A percentile compares a stretch with the other conserved stretches of the same genome.
Conservation (phyloP, 192 early-diverging fungal genomes). For the Geranomyces michiganensis region DNA sequence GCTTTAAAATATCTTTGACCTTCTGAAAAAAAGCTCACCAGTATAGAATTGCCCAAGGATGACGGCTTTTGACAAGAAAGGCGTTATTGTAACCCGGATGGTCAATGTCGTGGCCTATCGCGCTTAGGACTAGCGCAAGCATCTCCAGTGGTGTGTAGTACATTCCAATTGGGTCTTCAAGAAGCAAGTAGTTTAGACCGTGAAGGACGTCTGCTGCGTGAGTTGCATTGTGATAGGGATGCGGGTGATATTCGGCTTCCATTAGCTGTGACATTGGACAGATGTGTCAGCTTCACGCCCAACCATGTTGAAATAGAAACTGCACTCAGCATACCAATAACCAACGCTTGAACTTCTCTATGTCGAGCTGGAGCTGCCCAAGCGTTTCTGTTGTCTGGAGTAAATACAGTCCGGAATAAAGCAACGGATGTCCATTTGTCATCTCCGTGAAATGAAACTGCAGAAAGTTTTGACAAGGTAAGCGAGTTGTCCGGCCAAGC, state of each 20-base stretch:
- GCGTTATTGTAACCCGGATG: conserved; percentile 56
- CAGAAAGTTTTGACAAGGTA: not conserved
- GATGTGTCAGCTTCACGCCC: not conserved
- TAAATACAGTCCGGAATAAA: conserved; percentile 44
- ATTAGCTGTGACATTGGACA: conserved; percentile 37
- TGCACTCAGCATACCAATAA: conserved; percentile 41
- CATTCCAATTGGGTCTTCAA: conserved; percentile 34
- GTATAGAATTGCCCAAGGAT: conserved; percentile 52
- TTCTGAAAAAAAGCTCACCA: conserved; percentile 18
- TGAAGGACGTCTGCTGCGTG: conserved; percentile 64
- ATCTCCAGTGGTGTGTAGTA: conserved; percentile 45
- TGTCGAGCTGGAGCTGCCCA: conserved; percentile 30
- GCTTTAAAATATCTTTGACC: not conserved
- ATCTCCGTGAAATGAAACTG: conserved; percentile 44
- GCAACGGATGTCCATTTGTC: conserved; percentile 50
- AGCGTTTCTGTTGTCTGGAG: conserved; percentile 41
- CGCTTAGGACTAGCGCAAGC: conserved; percentile 44
- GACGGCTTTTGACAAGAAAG: conserved; percentile 52
- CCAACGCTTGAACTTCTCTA: conserved; percentile 47
- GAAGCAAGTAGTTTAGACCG: conserved; percentile 48
- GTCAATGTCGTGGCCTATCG: conserved; percentile 59
- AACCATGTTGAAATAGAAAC: not conserved
- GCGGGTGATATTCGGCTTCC: conserved; percentile 50
- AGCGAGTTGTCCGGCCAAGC: not conserved
- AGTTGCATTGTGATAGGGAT: conserved; percentile 60